Conservation (phyloP, 805 yeast genomes). For the Starmerella sirachaensis region DNA sequence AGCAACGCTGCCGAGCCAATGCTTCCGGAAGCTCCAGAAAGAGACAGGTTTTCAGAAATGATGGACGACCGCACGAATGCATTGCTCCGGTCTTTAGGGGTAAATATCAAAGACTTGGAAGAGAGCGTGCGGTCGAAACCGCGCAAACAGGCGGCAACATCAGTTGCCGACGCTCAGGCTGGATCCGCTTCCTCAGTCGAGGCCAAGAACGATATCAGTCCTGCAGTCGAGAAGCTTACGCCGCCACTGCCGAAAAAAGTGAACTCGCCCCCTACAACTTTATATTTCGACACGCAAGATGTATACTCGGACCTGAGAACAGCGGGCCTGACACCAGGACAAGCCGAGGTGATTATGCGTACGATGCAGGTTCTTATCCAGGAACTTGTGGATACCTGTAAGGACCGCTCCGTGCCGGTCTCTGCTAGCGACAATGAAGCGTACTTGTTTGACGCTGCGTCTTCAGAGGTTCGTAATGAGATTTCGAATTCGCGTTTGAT, state of each 20-base stretch:
- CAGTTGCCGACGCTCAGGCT: no score
- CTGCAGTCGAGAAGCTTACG: not conserved
- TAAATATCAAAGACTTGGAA: slow-evolving; percentile 3
- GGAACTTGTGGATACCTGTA: slow-evolving; percentile 27
- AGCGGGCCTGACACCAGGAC: slow-evolving; percentile 50
- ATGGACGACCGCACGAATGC: slow-evolving; percentile 21
- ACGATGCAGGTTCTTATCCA: slow-evolving; percentile 31
- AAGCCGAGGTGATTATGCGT: slow-evolving; percentile 48
- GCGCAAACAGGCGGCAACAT: not conserved
- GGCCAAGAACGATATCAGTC: not conserved
- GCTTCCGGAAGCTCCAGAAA: slow-evolving; percentile 6
- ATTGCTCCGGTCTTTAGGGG: slow-evolving; percentile 10
- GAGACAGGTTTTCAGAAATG: slow-evolving; percentile 19
- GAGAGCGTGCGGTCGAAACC: not conserved
- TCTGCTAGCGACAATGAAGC: slow-evolving; percentile 77
- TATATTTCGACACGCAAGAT: slow-evolving; percentile 48
- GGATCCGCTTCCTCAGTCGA: no score
- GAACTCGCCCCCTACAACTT: not conserved
- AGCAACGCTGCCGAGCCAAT: slow-evolving; percentile 11
- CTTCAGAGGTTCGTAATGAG: slow-evolving; percentile 72
- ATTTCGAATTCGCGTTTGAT: slow-evolving; percentile 58
- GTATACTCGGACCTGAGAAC: slow-evolving; percentile 41
- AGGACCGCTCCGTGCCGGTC: slow-evolving; percentile 30
- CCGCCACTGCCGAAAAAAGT: not conserved
- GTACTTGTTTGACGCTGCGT: slow-evolving; percentile 84